A percentile compares a stretch with the other conserved stretches of the same genome.
Evolutionary conservation across 768 basidiomycete genomes (phyloP).

Genomic region (Paxillus ammoniavirescens): DNA sequence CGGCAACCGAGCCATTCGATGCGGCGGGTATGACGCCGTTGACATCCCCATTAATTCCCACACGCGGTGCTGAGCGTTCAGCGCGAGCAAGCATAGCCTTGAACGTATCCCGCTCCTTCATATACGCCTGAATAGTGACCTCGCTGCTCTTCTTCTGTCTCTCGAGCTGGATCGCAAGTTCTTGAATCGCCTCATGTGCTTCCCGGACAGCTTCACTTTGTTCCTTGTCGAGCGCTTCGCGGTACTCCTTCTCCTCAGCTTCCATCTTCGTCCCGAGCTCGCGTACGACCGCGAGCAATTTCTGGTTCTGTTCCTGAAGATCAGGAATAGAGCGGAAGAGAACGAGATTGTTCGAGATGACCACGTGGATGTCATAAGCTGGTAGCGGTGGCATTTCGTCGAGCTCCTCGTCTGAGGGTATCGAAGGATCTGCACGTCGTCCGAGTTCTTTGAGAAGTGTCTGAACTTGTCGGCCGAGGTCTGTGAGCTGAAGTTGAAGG

Average conservation of each 20-base stretch:
- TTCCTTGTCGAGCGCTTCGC: slow-evolving; percentile 65
- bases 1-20: slow-evolving; percentile 46
- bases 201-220: slow-evolving; percentile 80
- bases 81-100: slow-evolving; percentile 67
- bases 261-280: slow-evolving; percentile 87
- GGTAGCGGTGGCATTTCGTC: slow-evolving; percentile 44
- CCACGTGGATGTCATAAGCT: slow-evolving; percentile 62
- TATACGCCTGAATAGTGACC: slow-evolving; percentile 70
- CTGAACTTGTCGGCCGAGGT: slow-evolving; percentile 85
- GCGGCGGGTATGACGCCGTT: slow-evolving; percentile 21
- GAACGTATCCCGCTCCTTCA: slow-evolving; percentile 87
- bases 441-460: slow-evolving; percentile 74
- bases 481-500: slow-evolving; percentile 72
- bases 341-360: slow-evolving; percentile 88
- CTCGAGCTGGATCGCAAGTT: slow-evolving; percentile 76
- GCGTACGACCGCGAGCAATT: slow-evolving; percentile 77
- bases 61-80: slow-evolving; percentile 28
- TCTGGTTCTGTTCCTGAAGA: slow-evolving; percentile 92
- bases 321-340: slow-evolving; percentile 76
- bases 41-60: slow-evolving; percentile 32
- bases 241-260: slow-evolving; percentile 74
- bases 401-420: slow-evolving; percentile 68
- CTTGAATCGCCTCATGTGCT: slow-evolving; percentile 84
- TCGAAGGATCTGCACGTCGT: slow-evolving; percentile 78
- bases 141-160: slow-evolving; percentile 70